phyloP scores from a whole-genome alignment of 2,329 filamentous ascomycete genomes.

The Colletotrichum sidae region DNA sequence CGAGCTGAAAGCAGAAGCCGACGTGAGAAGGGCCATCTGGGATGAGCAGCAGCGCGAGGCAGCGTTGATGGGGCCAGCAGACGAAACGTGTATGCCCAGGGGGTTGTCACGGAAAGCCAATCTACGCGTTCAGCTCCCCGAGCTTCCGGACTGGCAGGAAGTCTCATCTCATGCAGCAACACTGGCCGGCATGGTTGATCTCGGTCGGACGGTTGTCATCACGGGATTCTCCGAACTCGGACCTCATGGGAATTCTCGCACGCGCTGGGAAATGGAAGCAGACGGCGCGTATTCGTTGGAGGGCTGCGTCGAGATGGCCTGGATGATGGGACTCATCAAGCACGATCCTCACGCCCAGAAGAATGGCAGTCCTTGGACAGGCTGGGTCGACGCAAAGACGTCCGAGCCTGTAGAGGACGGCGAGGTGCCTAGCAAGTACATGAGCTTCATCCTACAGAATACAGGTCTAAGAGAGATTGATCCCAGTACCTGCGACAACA shows the following conservation, averaged over 20 bases:
- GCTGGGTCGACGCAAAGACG: slow-evolving; percentile 94
- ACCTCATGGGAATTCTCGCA: slow-evolving; percentile 97
- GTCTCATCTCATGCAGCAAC: slow-evolving; percentile 86
- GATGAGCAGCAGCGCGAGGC: slow-evolving; percentile 99
- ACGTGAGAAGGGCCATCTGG: slow-evolving; percentile 90
- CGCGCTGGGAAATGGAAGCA: slow-evolving; percentile 99
- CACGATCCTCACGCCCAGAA: slow-evolving; percentile 96
- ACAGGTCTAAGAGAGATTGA: slow-evolving; percentile 97
- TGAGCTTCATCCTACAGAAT: slow-evolving; percentile 95
- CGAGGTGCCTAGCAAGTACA: slow-evolving; percentile 96
- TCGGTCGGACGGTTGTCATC: slow-evolving; percentile 97
- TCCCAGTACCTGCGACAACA: slow-evolving; percentile 73
- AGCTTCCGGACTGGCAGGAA: slow-evolving; percentile 91
- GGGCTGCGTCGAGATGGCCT: slow-evolving; percentile 98
- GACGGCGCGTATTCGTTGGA: slow-evolving; percentile 96
- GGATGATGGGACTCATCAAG: slow-evolving; percentile 99
- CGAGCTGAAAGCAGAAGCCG: slow-evolving; percentile 93
- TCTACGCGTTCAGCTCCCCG: slow-evolving; percentile 95
- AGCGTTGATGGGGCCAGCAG: slow-evolving; percentile 91
- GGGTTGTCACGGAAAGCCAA: slow-evolving; percentile 93
- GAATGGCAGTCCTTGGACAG: slow-evolving; percentile 87
- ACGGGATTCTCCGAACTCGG: slow-evolving; percentile 96
- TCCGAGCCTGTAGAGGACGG: slow-evolving; percentile 97
- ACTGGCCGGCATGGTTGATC: slow-evolving; percentile 96
- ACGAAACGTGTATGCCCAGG: slow-evolving; percentile 93